Base-by-base conservation (phyloP, 2,329 filamentous ascomycete genomes). In the Daldinia eschscholtzii region DNA sequence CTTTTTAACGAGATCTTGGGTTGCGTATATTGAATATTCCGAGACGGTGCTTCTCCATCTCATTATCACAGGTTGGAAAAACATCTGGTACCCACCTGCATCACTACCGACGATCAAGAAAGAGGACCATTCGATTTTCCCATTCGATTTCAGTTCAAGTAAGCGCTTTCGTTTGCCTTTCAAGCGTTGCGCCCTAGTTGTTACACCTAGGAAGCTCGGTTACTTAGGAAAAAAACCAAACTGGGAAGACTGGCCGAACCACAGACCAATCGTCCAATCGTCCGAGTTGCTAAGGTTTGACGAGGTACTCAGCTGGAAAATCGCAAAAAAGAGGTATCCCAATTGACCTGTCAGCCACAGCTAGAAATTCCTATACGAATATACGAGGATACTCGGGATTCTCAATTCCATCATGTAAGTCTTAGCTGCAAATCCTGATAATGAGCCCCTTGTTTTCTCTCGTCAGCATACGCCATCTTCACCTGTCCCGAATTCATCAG, bases 361-460 rank as follows among this genome's bases (percentile, higher is more conserved):
- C 53, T 61, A 28, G 52, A 57, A 13, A 42, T 57, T 68, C 10
- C 1, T 23, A 23, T 23, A 23, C 20, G 20, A 23, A 23, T 23
- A 23, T 46, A 33, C 26, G 26, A 52, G 26, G 26, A 33, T 52
- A 13, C 15, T 33, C 13, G 58, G 67, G 61, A 57, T 52, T 59
- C 46, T 64, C 57, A 55, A 55, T 60, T 59, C 35, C 46, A 64
- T 65, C 61, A 70, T 52, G 74, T 75, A 74, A 76, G 74, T 76
- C 46, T 53, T 55, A 64, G 68, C 61, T 61, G 46, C 56, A 57
- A 63, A 59, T 61, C 44, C 33, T 63, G 52, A 67, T 57, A 61
- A 63, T 65, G 44, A 44, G n/a, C 41, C 56, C 37, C 20, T 46
- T 9, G 9, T 9, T 58, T 46, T 58, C 69, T 71, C 63, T 67